Conservation (phyloP, 2,329 filamentous ascomycete species). For the Diaporthe batatas region DNA sequence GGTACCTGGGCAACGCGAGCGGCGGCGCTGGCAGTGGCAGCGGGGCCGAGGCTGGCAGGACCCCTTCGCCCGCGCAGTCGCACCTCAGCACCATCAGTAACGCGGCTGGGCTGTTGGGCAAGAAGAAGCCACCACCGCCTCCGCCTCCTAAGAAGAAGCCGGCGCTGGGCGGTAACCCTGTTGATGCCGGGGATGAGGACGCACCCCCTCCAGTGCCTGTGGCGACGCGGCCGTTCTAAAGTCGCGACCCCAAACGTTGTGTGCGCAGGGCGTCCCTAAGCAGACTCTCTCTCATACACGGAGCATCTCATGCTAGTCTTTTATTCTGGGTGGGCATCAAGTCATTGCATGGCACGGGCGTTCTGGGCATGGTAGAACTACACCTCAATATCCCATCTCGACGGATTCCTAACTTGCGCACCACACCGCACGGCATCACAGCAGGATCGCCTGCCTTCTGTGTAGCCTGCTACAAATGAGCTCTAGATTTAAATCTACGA, state of each 20-base stretch:
- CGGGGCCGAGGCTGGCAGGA: slow-evolving; percentile 6
- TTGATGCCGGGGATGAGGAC: slow-evolving; percentile 47
- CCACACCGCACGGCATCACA: neutral
- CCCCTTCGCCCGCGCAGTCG: slow-evolving; percentile 23
- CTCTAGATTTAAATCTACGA: neutral
- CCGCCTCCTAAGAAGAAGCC: slow-evolving; percentile 68
- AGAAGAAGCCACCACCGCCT: slow-evolving; percentile 68
- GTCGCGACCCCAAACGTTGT: neutral
- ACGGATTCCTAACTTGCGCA: neutral
- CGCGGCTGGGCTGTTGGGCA: slow-evolving; percentile 50
- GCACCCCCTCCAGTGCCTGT: slow-evolving; percentile 66
- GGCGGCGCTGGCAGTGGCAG: slow-evolving; percentile 7
- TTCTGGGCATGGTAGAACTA: slow-evolving; percentile 23
- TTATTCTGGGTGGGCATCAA: slow-evolving; percentile 3
- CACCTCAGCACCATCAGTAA: slow-evolving; percentile 38
- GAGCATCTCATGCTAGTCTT: neutral
- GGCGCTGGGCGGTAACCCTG: slow-evolving; percentile 39
- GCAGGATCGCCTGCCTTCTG: no score
- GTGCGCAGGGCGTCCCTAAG: neutral
- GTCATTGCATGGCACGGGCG: slow-evolving; percentile 36
- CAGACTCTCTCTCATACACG: neutral
- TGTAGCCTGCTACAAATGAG: neutral
- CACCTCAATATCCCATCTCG: neutral
- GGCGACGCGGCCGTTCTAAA: slow-evolving; percentile 64
- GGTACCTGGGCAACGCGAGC: slow-evolving; percentile 42